A percentile compares a stretch with the other conserved stretches of the same genome.
Conservation (phyloP, 2,329 filamentous ascomycete species). For the Colletotrichum shisoi region DNA sequence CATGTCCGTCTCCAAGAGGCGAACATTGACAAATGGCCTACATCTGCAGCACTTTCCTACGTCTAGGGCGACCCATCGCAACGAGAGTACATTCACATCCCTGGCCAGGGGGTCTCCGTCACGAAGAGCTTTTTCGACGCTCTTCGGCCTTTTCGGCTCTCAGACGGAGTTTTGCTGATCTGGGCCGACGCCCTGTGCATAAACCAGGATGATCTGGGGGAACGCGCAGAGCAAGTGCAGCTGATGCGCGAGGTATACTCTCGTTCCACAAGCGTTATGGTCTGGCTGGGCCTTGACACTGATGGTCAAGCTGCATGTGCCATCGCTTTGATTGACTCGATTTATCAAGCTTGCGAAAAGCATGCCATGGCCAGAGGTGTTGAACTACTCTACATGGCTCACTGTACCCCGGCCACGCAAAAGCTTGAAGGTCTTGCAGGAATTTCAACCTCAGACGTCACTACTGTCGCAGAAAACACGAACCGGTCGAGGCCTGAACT, state of each 20-base stretch:
- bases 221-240: constrained; percentile 38
- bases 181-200: constrained; percentile 42
- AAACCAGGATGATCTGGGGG: constrained; percentile 37
- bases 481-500: neutral
- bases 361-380: neutral
- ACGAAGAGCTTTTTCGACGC: constrained; percentile 39
- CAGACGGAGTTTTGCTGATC: constrained; percentile 13
- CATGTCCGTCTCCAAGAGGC: too few relatives aligned
- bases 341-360: constrained; percentile 1
- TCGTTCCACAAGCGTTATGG: constrained; percentile 20
- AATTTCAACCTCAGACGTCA: neutral
- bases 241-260: constrained; percentile 40
- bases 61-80: constrained; percentile 5
- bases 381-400: constrained; percentile 15
- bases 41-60: constrained; percentile 10
- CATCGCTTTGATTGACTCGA: neutral
- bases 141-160: constrained; percentile 36
- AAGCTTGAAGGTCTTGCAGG: constrained; percentile 6
- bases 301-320: neutral
- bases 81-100: neutral
- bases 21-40: too few relatives aligned
- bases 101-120: constrained; percentile 18
- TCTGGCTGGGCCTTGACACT: constrained; percentile 34
- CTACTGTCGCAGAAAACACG: neutral
- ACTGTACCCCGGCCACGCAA: constrained; percentile 9